A percentile compares a stretch with the other conserved stretches of the same genome.
phyloP scores from a whole-genome alignment of 805 yeast genomes.

The Wickerhamomyces queroliae region DNA sequence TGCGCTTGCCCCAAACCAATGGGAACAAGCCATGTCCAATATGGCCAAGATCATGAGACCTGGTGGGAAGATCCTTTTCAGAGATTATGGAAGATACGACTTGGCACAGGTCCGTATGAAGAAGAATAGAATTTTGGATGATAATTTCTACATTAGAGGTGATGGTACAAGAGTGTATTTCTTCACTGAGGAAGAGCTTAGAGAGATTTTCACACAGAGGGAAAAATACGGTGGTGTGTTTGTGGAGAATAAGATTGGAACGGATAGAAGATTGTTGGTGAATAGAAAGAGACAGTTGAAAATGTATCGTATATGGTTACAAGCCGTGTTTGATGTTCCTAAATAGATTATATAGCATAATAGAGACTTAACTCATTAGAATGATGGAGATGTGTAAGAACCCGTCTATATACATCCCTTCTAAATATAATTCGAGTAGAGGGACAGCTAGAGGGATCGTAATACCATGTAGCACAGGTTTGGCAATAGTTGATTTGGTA shows the following conservation, averaged over 20 bases:
- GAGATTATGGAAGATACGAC: conserved; percentile 96
- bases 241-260: conserved; percentile 69
- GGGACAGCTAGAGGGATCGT: conserved; percentile 38
- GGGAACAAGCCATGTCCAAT: conserved; percentile 77
- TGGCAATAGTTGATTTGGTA: conserved; percentile 29
- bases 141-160: conserved; percentile 93
- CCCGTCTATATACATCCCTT: conserved; percentile 53
- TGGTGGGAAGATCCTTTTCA: conserved; percentile 82
- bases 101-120: conserved; percentile 93
- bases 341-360: conserved; percentile 2
- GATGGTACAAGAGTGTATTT: conserved; percentile 98
- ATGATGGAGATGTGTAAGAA: conserved; percentile 50
- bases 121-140: conserved; percentile 79
- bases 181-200: conserved; percentile 89
- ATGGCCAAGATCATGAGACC: conserved; percentile 75
- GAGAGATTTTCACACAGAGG: conserved; percentile 60
- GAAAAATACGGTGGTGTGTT: too few relatives aligned
- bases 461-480: conserved; percentile 53
- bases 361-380: conserved; percentile 23
- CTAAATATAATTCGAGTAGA: conserved; percentile 37
- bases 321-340: conserved; percentile 70
- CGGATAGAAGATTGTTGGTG: conserved; percentile 86
- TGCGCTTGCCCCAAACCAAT: conserved; percentile 87
- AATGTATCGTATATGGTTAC: conserved; percentile 97
- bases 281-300: conserved; percentile 88